Evolutionary conservation across 768 basidiomycete species (phyloP).

Genomic region (Leccinum aurantiacum): DNA sequence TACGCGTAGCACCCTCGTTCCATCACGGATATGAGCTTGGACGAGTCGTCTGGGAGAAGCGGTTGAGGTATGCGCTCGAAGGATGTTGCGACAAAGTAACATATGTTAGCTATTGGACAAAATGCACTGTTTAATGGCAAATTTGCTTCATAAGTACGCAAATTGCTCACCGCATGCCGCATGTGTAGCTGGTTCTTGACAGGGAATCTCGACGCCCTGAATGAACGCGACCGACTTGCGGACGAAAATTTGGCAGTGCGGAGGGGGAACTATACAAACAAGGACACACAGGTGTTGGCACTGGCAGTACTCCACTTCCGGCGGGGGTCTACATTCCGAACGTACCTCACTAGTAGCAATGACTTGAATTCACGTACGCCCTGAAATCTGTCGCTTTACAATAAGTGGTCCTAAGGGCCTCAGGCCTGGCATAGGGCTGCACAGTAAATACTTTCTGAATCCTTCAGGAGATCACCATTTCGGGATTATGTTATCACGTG

Average conservation of each 20-base stretch:
- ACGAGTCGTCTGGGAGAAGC: slow-evolving; percentile 24
- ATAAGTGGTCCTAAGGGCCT: too few species aligned
- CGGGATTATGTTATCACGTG: slow-evolving; percentile 3
- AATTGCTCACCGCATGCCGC: slow-evolving; percentile 59
- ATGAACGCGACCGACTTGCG: slow-evolving; percentile 26
- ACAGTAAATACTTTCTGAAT: background rate
- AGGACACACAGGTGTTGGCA: slow-evolving; percentile 13
- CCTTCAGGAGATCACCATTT: slow-evolving; percentile 5
- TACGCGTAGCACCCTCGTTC: slow-evolving; percentile 23
- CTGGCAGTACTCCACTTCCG: too few species aligned
- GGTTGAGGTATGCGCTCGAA: slow-evolving; percentile 45
- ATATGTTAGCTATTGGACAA: slow-evolving; percentile 62
- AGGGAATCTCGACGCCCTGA: slow-evolving; percentile 29
- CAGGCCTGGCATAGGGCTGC: background rate
- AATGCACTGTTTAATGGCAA: background rate
- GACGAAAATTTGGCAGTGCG: slow-evolving; percentile 29
- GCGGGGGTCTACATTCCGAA: too few species aligned
- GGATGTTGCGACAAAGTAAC: slow-evolving; percentile 67
- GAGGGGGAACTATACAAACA: slow-evolving; percentile 21
- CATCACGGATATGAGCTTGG: slow-evolving; percentile 16
- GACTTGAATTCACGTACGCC: too few species aligned
- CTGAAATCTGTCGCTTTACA: too few species aligned
- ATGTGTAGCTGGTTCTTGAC: slow-evolving; percentile 31
- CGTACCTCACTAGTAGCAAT: too few species aligned
- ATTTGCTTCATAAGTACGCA: background rate